Evolutionary conservation across 2,329 filamentous ascomycete genomes (phyloP).

Genomic region (Podosphaera xanthii): DNA sequence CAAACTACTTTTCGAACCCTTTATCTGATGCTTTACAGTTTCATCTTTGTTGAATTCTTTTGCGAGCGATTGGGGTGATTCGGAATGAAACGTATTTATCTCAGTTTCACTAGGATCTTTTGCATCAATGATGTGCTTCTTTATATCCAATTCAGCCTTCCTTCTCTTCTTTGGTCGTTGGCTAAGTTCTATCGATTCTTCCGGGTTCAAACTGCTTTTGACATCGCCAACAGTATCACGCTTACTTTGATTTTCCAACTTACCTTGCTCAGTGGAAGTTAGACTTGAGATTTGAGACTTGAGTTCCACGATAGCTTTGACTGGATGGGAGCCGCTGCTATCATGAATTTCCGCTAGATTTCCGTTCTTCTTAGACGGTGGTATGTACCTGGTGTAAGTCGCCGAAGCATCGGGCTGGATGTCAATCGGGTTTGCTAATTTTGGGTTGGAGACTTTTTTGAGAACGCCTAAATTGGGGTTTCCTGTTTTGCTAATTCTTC

Average conservation of each 20-base stretch:
- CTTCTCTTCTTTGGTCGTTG: slow-evolving; percentile 1
- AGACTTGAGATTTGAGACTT: background rate
- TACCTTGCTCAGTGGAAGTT: background rate
- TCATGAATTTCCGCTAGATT: background rate
- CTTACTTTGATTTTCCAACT: background rate
- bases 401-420: slow-evolving; percentile 12
- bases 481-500: slow-evolving; percentile 7
- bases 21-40: background rate
- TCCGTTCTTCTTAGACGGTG: slow-evolving; percentile 3
- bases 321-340: background rate
- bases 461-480: background rate
- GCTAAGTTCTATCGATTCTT: background rate
- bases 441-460: background rate
- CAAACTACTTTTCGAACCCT: background rate
- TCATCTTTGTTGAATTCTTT: background rate
- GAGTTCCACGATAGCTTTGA: background rate
- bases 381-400: slow-evolving; percentile 15
- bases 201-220: background rate
- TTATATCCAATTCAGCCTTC: slow-evolving; percentile 1
- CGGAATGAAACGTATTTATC: background rate
- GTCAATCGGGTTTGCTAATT: slow-evolving; percentile 3
- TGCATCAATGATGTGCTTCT: slow-evolving; percentile 1
- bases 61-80: background rate
- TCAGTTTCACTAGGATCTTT: background rate
- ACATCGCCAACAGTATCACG: background rate